Conservation (phyloP, 768 basidiomycete species). For the Russula ochroleuca region DNA sequence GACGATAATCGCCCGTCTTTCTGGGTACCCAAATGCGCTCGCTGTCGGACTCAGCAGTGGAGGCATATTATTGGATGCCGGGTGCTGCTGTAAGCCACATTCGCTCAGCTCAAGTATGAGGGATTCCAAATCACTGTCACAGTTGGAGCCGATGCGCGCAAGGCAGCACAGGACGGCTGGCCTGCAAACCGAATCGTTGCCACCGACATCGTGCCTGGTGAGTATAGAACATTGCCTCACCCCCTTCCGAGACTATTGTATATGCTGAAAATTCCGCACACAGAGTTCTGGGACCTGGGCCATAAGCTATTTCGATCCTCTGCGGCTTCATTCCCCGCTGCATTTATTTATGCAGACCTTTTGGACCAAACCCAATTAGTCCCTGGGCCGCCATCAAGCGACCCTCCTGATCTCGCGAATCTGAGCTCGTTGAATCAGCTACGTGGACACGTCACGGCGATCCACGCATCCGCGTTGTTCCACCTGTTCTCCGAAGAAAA, state of each 20-base stretch:
- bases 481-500: slow-evolving; percentile 42
- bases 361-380: slow-evolving; percentile 33
- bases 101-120: background rate
- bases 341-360: slow-evolving; percentile 52
- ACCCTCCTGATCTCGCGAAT: slow-evolving; percentile 32
- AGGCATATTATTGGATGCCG: slow-evolving; percentile 43
- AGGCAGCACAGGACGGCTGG: slow-evolving; percentile 42
- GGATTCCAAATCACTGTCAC: background rate
- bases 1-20: slow-evolving; percentile 30
- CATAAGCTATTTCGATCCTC: slow-evolving; percentile 56
- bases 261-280: background rate
- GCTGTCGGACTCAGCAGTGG: slow-evolving; percentile 35
- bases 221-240: background rate
- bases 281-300: slow-evolving; percentile 59
- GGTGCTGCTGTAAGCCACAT: slow-evolving; percentile 41
- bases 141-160: slow-evolving; percentile 44
- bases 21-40: slow-evolving; percentile 34
- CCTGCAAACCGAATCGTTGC: slow-evolving; percentile 40
- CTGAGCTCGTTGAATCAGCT: slow-evolving; percentile 44
- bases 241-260: background rate
- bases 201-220: slow-evolving; percentile 39
- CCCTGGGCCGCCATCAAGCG: background rate
- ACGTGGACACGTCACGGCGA: slow-evolving; percentile 43
- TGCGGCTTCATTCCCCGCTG: slow-evolving; percentile 47
- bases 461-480: slow-evolving; percentile 50